Percentiles rank a stretch among this genome's conserved stretches.
phyloP scores from a whole-genome alignment of 2,329 filamentous ascomycete species.

The Beauveria brongniartii region DNA sequence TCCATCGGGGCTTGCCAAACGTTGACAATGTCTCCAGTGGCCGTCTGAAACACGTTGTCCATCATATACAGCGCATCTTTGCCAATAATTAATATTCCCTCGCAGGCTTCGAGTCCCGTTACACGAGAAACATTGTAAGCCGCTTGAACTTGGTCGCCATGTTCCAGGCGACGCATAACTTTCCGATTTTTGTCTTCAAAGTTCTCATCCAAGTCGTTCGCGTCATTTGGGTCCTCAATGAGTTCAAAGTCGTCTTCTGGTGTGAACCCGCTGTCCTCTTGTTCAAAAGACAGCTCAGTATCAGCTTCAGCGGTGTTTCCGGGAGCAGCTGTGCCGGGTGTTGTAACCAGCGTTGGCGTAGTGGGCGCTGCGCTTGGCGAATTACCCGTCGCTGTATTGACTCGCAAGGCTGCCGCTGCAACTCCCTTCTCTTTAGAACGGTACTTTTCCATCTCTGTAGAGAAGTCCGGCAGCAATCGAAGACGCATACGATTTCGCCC shows the following conservation, averaged over 20 bases:
- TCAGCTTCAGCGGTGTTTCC: neutral
- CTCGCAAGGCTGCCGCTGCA: constrained; percentile 31
- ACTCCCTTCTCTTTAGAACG: constrained; percentile 70
- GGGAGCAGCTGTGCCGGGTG: neutral
- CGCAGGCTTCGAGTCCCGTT: constrained; percentile 84
- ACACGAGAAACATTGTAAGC: constrained; percentile 95
- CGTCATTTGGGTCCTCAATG: constrained; percentile 84
- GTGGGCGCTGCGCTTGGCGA: neutral
- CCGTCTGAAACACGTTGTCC: constrained; percentile 91
- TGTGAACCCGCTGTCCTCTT: constrained; percentile 25
- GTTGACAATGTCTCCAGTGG: constrained; percentile 93
- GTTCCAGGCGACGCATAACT: constrained; percentile 87
- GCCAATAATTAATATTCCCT: constrained; percentile 87
- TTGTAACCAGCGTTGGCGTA: constrained; percentile 2
- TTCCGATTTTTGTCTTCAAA: constrained; percentile 98
- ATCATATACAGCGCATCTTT: constrained; percentile 90
- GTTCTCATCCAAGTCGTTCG: constrained; percentile 62
- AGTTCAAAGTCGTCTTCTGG: constrained; percentile 92
- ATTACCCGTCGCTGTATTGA: constrained; percentile 21
- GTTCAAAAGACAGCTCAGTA: constrained; percentile 10
- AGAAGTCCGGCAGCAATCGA: constrained; percentile 72
- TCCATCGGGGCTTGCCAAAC: constrained; percentile 89
- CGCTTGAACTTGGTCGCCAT: constrained; percentile 83
- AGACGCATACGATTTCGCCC: constrained; percentile 92
- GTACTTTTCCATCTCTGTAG: constrained; percentile 61